Evolutionary conservation across 257 asterid species (phyloP), one percentile per base, ranked within the genome.

Genomic region (Ilex aquifolium): DNA sequence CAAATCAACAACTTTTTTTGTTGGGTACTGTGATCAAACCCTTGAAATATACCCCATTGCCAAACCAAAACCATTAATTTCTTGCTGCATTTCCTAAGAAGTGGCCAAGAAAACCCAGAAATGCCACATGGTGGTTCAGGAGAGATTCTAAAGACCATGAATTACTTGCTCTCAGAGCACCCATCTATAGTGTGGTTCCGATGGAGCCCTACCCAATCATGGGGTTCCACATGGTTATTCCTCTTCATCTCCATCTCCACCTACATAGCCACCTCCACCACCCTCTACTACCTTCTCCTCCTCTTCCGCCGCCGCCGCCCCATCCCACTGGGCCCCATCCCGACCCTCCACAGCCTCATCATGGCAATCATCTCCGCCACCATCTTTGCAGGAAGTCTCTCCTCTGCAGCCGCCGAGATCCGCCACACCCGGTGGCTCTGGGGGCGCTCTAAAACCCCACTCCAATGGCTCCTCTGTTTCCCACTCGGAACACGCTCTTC

Each of bases 401-500:
- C 77, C 74, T 84, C 97, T 63, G 62, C 97, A 6, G 75, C 65
- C 7, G 89, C 95, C 1, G 97, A 89, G 49, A 90, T 90, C 68
- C 85, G 80, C 10, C 87, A 90, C 68, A 87, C 97, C 0, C 72
- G 82, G 70, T 90, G 97, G 95, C 42, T 87, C 56, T 90, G 97
- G 97, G 70, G 63, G 63, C 78, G 95, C 21, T 79, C 80, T 32
- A 81, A 76, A 30, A 89, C 94, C 65, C 83, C 95, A 0, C 74
- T 89, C 21, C 76, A 89, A 40, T 89, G 95, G 94, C 94, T 87
- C 63, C 80, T 89, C 14, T 89, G 97, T 59, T 89, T 89, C 78
- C 97, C 97, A 0, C 77, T 89, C 1, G 97, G 97, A 44, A 89
- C 94, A 6, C 95, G 97, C 50, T 83, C 91, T 44, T 81, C 95